Percentiles rank a stretch among this genome's conserved stretches.
Conservation (phyloP, 208 protist genomes). For the Strigomonas galati region DNA sequence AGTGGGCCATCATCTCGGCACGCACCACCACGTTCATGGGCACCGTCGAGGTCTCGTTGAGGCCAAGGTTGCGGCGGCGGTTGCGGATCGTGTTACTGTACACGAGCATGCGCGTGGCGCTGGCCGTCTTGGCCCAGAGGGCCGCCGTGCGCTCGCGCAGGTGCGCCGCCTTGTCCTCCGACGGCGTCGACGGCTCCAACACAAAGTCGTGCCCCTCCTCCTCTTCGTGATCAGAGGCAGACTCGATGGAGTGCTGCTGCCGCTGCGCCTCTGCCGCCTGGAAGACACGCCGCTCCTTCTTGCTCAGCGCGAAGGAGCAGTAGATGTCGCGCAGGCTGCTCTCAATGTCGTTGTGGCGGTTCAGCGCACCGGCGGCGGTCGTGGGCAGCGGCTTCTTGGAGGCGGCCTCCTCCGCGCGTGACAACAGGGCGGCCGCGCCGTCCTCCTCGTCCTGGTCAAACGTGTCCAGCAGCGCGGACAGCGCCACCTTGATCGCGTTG, state of each 20-base stretch:
- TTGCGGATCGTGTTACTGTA: slow-evolving; percentile 46
- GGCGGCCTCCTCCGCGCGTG: background rate
- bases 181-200: background rate
- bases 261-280: slow-evolving; percentile 3
- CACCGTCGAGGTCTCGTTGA: slow-evolving; percentile 46
- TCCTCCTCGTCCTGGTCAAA: slow-evolving; percentile 21
- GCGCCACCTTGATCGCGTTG: slow-evolving; percentile 22
- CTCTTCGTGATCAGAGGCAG: slow-evolving; percentile 7
- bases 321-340: background rate
- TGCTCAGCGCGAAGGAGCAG: background rate
- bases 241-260: background rate
- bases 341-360: background rate
- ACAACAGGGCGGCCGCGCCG: background rate
- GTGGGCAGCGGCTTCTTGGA: background rate
- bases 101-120: slow-evolving; percentile 42
- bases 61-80: slow-evolving; percentile 46
- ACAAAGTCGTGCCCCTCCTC: slow-evolving; percentile 2
- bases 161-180: background rate
- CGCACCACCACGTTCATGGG: slow-evolving; percentile 51
- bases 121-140: slow-evolving; percentile 49
- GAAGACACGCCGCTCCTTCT: slow-evolving; percentile 7
- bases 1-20: slow-evolving; percentile 71
- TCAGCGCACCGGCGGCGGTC: background rate
- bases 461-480: slow-evolving; percentile 28
- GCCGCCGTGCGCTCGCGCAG: slow-evolving; percentile 5